Conservation (phyloP, 371 early-diverging fungal species). For the Neoconidiobolus thromboides region DNA sequence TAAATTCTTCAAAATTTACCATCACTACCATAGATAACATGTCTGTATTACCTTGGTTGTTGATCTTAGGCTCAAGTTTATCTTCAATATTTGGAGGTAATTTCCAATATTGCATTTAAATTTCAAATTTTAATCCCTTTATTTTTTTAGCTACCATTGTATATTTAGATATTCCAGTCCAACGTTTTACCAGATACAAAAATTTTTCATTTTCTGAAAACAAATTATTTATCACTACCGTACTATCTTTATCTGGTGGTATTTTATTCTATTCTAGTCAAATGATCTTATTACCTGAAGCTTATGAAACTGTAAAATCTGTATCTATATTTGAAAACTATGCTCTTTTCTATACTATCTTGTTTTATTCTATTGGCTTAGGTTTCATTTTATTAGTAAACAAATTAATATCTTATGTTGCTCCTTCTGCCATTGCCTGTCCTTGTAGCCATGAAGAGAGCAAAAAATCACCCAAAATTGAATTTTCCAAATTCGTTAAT, state of each 20-base stretch:
- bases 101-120: neutral
- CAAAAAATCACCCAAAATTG: neutral
- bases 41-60: neutral
- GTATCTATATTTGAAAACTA: neutral
- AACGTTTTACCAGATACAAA: neutral
- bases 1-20: too few relatives aligned
- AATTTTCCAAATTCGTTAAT: neutral
- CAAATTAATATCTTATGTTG: neutral
- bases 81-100: conserved; percentile 7
- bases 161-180: neutral
- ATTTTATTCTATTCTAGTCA: conserved; percentile 8
- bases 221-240: neutral
- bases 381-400: conserved; percentile 2
- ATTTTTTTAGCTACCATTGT: conserved; percentile 4
- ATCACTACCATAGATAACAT: too few relatives aligned
- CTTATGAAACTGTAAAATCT: neutral
- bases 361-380: conserved; percentile 9
- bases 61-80: conserved; percentile 4
- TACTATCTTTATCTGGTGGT: neutral
- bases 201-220: neutral
- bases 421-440: neutral
- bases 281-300: conserved; percentile 5
- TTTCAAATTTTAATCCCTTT: neutral
- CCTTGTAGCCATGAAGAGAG: neutral
- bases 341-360: neutral